A percentile compares a stretch with the other conserved stretches of the same genome.
Evolutionary conservation across 768 basidiomycete genomes (phyloP).

Genomic region (Collybia nuda): DNA sequence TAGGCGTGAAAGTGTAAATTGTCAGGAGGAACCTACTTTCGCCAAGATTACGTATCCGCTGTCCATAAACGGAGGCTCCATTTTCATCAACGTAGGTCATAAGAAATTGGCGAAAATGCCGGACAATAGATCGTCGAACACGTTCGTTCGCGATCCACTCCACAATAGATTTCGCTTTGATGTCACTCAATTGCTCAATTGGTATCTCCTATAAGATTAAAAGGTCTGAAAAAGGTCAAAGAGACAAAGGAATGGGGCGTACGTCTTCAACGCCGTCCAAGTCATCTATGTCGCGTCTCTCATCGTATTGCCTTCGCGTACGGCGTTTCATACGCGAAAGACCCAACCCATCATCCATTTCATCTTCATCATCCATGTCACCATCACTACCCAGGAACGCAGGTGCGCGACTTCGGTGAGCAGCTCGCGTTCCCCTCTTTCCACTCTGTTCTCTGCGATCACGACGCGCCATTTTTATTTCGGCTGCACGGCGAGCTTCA

Average conservation of each 20-base stretch:
- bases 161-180: slow-evolving; percentile 95
- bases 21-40: slow-evolving; percentile 62
- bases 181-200: slow-evolving; percentile 92
- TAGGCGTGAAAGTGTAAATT: slow-evolving; percentile 6
- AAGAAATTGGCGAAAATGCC: slow-evolving; percentile 93
- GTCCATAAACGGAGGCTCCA: slow-evolving; percentile 90
- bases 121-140: slow-evolving; percentile 85
- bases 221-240: slow-evolving; percentile 7
- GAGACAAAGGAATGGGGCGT: slow-evolving; percentile 24
- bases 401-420: slow-evolving; percentile 78
- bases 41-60: slow-evolving; percentile 89
- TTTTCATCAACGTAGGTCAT: slow-evolving; percentile 95
- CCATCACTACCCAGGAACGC: slow-evolving; percentile 86
- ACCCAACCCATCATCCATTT: slow-evolving; percentile 65
- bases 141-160: slow-evolving; percentile 97
- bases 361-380: slow-evolving; percentile 75
- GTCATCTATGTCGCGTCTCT: slow-evolving; percentile 87
- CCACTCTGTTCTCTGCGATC: slow-evolving; percentile 75
- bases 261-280: slow-evolving; percentile 88
- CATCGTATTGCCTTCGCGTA: slow-evolving; percentile 91
- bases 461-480: slow-evolving; percentile 83
- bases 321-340: slow-evolving; percentile 75
- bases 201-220: slow-evolving; percentile 73
- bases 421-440: slow-evolving; percentile 69
- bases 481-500: slow-evolving; percentile 76